A percentile compares a stretch with the other conserved stretches of the same genome.
Evolutionary conservation across 148 eudicot genomes (phyloP).

Genomic region (Rhododendron mucronatum): DNA sequence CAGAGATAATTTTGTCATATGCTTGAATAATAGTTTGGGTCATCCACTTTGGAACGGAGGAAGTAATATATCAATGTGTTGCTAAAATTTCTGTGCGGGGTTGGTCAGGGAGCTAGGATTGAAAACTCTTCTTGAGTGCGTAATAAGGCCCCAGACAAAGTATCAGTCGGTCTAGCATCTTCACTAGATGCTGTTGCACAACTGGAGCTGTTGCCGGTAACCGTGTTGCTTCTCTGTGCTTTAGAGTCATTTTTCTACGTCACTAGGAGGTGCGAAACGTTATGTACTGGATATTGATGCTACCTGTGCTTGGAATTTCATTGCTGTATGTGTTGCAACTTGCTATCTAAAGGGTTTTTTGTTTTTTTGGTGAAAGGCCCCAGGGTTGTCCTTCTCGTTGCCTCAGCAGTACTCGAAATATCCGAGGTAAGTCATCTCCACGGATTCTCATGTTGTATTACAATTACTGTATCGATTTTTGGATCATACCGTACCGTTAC

Average conservation of each 20-base stretch:
- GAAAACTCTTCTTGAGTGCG: slow-evolving; percentile 56
- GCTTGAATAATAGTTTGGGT: too few relatives aligned
- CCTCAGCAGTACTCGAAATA: slow-evolving; percentile 68
- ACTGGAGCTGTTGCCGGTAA: slow-evolving; percentile 87
- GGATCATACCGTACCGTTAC: neutral
- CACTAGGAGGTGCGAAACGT: neutral
- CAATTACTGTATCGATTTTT: neutral
- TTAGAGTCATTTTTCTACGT: neutral
- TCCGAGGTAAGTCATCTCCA: slow-evolving; percentile 58
- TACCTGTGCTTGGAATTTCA: slow-evolving; percentile 7
- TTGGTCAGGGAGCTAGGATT: slow-evolving; percentile 71
- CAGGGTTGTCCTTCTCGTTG: slow-evolving; percentile 89
- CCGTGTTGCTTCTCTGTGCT: neutral
- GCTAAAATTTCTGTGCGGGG: neutral
- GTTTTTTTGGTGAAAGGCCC: slow-evolving; percentile 56
- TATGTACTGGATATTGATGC: neutral
- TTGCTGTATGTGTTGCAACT: slow-evolving; percentile 1
- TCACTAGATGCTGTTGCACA: slow-evolving; percentile 81
- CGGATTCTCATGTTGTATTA: slow-evolving; percentile 1
- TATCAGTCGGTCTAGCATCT: slow-evolving; percentile 84
- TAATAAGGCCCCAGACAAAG: slow-evolving; percentile 83
- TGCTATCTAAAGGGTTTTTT: slow-evolving; percentile 11
- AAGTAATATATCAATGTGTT: neutral
- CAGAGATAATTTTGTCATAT: too few relatives aligned
- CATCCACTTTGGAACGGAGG: too few relatives aligned